Evolutionary conservation across 352 stramenopile genomes (phyloP).

Genomic region (Blastocystis sp.): DNA sequence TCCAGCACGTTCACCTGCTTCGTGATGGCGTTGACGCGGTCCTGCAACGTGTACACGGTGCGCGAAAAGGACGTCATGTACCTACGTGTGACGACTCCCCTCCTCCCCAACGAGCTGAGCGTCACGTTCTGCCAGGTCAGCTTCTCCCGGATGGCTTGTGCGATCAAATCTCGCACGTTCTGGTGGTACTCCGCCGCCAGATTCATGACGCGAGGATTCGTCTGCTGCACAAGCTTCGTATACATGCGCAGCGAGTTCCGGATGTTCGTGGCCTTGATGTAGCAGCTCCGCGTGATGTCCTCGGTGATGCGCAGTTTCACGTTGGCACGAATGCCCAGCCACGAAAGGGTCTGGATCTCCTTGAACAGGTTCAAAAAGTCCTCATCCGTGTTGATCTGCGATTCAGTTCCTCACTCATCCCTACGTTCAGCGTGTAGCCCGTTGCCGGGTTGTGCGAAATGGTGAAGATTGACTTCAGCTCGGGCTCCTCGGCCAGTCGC

Average conservation of each 20-base stretch:
- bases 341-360: constrained; percentile 94
- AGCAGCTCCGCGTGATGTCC: constrained; percentile 87
- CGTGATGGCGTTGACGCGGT: constrained; percentile 89
- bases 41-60: constrained; percentile 86
- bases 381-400: constrained; percentile 84
- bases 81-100: constrained; percentile 60
- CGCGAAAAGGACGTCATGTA: constrained; percentile 68
- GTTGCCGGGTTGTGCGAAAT: constrained; percentile 1
- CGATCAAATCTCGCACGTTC: constrained; percentile 41
- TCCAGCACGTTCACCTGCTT: constrained; percentile 82
- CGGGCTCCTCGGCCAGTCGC: background rate
- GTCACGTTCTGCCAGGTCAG: constrained; percentile 57
- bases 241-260: constrained; percentile 89
- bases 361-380: constrained; percentile 93
- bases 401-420: constrained; percentile 60
- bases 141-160: constrained; percentile 1
- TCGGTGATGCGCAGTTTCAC: constrained; percentile 85
- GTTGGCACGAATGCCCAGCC: constrained; percentile 87
- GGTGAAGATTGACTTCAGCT: background rate
- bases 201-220: background rate
- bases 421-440: constrained; percentile 65
- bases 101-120: constrained; percentile 72
- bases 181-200: constrained; percentile 29
- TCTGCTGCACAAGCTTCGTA: constrained; percentile 61
- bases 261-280: constrained; percentile 88